Percentiles rank a stretch among this genome's conserved stretches.
Evolutionary conservation across 805 yeast genomes (phyloP).

Genomic region (Maudiozyma pseudohumilis): DNA sequence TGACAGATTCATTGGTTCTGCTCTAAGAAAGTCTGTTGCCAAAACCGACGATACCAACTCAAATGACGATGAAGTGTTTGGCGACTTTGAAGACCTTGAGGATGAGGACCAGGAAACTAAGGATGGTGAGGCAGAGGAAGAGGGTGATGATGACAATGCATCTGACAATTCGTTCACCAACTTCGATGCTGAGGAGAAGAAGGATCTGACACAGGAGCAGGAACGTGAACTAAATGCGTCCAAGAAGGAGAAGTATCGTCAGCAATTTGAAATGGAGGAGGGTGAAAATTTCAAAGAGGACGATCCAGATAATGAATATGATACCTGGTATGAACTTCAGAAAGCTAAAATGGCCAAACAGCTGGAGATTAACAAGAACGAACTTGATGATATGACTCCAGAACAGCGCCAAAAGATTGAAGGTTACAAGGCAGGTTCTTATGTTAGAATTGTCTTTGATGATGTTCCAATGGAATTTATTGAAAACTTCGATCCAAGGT

Average conservation of each 20-base stretch:
- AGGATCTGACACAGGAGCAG: conserved; percentile 51
- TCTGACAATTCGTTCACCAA: conserved; percentile 33
- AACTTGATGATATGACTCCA: conserved; percentile 60
- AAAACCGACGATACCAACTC: conserved; percentile 26
- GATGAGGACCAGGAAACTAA: conserved; percentile 8
- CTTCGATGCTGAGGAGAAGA: conserved; percentile 33
- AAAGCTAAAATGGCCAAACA: conserved; percentile 96
- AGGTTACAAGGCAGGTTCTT: conserved; percentile 89
- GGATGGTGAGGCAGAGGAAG: conserved; percentile 7
- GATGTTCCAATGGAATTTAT: conserved; percentile 81
- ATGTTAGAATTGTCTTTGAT: conserved; percentile 81
- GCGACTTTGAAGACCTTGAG: conserved; percentile 45
- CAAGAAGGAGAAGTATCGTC: conserved; percentile 77
- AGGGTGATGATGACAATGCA: conserved; percentile 22
- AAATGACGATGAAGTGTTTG: conserved; percentile 43
- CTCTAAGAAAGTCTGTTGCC: conserved; percentile 24
- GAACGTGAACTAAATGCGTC: conserved; percentile 75
- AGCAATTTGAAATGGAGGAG: conserved; percentile 70
- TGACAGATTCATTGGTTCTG: conserved; percentile 24
- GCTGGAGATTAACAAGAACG: conserved; percentile 82
- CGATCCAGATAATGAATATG: conserved; percentile 77
- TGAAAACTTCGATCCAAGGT: conserved; percentile 75
- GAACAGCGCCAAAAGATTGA: conserved; percentile 75
- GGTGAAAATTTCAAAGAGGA: conserved; percentile 65
- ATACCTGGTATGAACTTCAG: conserved; percentile 96